These are phyloP conservation scores for Marasmius sp. DNA, from an alignment of 1,284 basidiomycete species.

Conservation along the genomic window DNA sequence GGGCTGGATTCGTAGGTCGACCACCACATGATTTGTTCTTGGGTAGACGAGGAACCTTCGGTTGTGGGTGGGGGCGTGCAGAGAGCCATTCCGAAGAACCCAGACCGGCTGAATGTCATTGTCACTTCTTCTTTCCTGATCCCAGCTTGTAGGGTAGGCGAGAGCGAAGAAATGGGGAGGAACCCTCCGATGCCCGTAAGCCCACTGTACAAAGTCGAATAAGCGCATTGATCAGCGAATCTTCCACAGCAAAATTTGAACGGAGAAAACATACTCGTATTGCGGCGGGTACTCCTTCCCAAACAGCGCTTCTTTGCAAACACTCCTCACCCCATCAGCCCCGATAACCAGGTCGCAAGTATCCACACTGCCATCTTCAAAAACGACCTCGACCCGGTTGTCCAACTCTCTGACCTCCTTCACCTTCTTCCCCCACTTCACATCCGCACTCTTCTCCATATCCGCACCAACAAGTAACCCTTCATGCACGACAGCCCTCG, in stretches of 20 bases:
- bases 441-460: conserved; percentile 2
- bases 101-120: conserved; percentile 36
- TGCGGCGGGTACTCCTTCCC: conserved; percentile 26
- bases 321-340: conserved; percentile 38
- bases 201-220: conserved; percentile 21
- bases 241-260: neutral
- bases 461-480: conserved; percentile 2
- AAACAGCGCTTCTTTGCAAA: conserved; percentile 31
- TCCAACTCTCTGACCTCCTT: conserved; percentile 25
- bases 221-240: neutral
- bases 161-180: conserved; percentile 28
- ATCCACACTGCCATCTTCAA: conserved; percentile 31
- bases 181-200: conserved; percentile 36
- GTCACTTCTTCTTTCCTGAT: conserved; percentile 28
- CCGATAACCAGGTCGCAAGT: conserved; percentile 37
- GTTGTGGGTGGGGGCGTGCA: conserved; percentile 11
- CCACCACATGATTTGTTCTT: conserved; percentile 36
- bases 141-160: conserved; percentile 23
- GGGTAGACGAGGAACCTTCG: conserved; percentile 4
- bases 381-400: conserved; percentile 26
- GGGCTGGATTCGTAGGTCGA: conserved; percentile 34
- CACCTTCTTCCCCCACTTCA: conserved; percentile 31
- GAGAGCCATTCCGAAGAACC: conserved; percentile 37
- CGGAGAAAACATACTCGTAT: conserved; percentile 30
- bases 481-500: conserved; percentile 26